Evolutionary conservation across 1,139 yeast species (phyloP), one percentile per base, ranked within the genome.

Genomic region (Yamadazyma songkhlaensis): DNA sequence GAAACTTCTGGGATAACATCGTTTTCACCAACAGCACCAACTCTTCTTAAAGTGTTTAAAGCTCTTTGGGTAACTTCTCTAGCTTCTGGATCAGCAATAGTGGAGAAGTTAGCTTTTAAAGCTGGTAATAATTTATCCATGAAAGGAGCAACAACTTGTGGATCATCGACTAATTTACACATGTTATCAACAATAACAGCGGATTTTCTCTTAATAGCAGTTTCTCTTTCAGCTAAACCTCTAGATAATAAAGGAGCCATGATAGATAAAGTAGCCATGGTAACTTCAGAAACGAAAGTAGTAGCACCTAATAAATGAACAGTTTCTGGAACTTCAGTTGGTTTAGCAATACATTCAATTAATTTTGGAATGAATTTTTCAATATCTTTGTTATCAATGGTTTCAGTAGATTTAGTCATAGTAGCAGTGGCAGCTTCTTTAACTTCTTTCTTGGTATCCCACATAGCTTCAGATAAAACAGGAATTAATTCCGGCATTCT

Each of bases 141-240:
- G 85, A 92, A 92, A 57, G 98, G 98, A 78, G 97, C 97, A 75
- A 92, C 95, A 64, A 92, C 92, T 79, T 92, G 97, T 57, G 98
- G 98, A 70, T 92, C 98, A 65, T 92, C 97, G 76, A 92, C 98
- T 74, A 92, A 87, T 79, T 92, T 92, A 86, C 98, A 92, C 98
- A 92, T 92, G 95, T 92, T 92, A 73, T 92, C 98, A 61, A 90
- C 86, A 73, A 92, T 92, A 67, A 92, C 98, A 59, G 98, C 98
- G 62, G 97, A 84, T 81, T 92, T 92, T 82, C 98, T 90, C 86
- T 92, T 92, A 79, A 92, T 92, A 57, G 97, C 79, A 56, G 98
- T 92, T 62, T 92, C 98, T 81, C 98, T 94, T 79, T 92, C 98
- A 66, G 95, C 95, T 66, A 92, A 82, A 89, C 98, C 98, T 85